phyloP scores from a whole-genome alignment of 2,329 filamentous ascomycete species.

The Cladosporium sp. region DNA sequence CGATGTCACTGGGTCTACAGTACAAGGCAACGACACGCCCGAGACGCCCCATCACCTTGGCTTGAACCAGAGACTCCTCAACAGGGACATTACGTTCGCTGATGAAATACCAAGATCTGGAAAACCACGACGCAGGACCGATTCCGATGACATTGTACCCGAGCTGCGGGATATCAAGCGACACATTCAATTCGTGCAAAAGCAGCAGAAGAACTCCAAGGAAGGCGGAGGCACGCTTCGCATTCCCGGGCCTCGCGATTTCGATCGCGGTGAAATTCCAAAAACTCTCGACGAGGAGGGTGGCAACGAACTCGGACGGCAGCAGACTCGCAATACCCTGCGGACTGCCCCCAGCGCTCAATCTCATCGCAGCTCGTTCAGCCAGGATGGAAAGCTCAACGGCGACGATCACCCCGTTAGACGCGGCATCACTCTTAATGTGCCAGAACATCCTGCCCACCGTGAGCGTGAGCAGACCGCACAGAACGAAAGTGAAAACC shows the following conservation, averaged over 20 bases:
- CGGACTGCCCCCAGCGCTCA: conserved; percentile 12
- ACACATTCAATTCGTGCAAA: conserved; percentile 83
- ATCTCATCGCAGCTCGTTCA: conserved; percentile 22
- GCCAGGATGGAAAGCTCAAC: conserved; percentile 28
- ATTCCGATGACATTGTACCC: conserved; percentile 48
- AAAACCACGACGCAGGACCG: conserved; percentile 22
- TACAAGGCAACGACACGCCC: background rate
- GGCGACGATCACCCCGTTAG: conserved; percentile 38
- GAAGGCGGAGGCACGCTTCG: conserved; percentile 71
- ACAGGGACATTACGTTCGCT: conserved; percentile 62
- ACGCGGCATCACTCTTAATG: conserved; percentile 64
- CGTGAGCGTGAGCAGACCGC: conserved; percentile 19
- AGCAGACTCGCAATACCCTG: conserved; percentile 25
- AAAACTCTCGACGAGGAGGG: conserved; percentile 51
- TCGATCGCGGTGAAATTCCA: conserved; percentile 75
- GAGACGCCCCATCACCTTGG: conserved; percentile 22
- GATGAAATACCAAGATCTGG: conserved; percentile 50
- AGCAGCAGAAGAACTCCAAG: conserved; percentile 62
- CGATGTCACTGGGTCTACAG: background rate
- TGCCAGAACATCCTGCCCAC: conserved; percentile 49
- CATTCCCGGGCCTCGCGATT: conserved; percentile 89
- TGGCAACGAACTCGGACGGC: conserved; percentile 27
- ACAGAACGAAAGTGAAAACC: conserved; percentile 18
- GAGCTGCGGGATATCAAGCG: conserved; percentile 53
- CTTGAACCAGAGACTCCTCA: conserved; percentile 21